These are phyloP conservation scores for Lasiodiplodia theobromae DNA, from an alignment of 2,329 filamentous ascomycete species.

Conservation along the genomic window DNA sequence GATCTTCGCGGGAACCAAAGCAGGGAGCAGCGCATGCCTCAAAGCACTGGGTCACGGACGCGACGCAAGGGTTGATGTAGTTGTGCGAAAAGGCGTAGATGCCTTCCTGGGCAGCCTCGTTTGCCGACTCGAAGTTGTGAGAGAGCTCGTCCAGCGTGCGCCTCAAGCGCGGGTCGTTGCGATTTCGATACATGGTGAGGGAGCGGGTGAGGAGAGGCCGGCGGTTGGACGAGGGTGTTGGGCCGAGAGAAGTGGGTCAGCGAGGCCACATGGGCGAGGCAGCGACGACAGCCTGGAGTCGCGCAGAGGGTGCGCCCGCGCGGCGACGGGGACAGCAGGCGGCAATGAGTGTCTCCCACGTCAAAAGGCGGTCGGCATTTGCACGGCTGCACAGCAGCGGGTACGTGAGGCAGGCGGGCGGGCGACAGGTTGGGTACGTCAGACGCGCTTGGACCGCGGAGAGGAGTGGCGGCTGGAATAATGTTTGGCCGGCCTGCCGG, in stretches of 20 bases:
- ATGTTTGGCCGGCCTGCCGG: background rate
- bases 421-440: background rate
- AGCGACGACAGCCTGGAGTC: background rate
- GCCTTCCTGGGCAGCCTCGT: constrained; percentile 87
- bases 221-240: constrained; percentile 25
- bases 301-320: background rate
- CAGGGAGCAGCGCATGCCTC: constrained; percentile 73
- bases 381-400: constrained; percentile 14
- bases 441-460: constrained; percentile 11
- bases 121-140: constrained; percentile 87
- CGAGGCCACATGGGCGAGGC: constrained; percentile 23
- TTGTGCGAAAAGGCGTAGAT: constrained; percentile 88
- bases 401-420: constrained; percentile 15
- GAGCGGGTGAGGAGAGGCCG: constrained; percentile 24
- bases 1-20: constrained; percentile 78
- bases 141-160: constrained; percentile 94
- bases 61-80: constrained; percentile 83
- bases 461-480: background rate
- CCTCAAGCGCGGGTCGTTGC: constrained; percentile 82
- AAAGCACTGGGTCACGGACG: constrained; percentile 69
- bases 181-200: constrained; percentile 61
- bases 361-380: constrained; percentile 23
- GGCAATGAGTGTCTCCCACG: background rate
- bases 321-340: background rate
- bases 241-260: constrained; percentile 29